Percentiles rank a stretch among this genome's conserved stretches.
Evolutionary conservation across 2,329 filamentous ascomycete genomes (phyloP).

Genomic region (Botrytis aclada): DNA sequence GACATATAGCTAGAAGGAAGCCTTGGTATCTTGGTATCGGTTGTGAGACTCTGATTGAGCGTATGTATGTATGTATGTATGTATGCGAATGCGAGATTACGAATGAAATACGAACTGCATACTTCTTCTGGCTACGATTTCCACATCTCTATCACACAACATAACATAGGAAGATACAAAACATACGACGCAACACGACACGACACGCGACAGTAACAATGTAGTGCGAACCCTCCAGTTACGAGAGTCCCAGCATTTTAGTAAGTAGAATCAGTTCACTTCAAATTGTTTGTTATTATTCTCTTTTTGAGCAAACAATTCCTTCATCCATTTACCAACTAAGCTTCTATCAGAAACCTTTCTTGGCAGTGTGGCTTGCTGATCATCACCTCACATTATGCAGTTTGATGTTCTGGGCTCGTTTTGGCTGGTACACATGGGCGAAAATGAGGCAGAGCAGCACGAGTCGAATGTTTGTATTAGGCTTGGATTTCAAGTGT

Average conservation of each 20-base stretch:
- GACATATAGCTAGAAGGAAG: not conserved
- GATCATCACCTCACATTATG: constrained; percentile 1
- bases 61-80: not conserved
- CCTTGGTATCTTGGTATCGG: not conserved
- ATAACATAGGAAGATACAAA: not conserved
- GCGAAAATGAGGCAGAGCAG: not conserved
- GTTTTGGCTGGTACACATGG: not conserved
- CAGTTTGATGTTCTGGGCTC: not conserved
- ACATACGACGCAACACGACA: not conserved
- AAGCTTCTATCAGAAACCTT: not conserved
- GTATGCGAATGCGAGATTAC: not conserved
- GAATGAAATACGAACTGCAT: not conserved
- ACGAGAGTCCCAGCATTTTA: not conserved
- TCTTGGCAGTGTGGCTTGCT: not conserved
- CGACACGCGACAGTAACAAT: not conserved
- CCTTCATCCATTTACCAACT: not conserved
- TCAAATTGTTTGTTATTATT: not conserved
- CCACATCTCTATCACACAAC: not conserved
- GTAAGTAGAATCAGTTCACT: not conserved
- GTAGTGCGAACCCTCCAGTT: not conserved
- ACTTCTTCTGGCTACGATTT: not conserved
- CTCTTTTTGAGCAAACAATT: not conserved
- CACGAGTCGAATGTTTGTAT: not conserved
- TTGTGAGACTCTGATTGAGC: not conserved
- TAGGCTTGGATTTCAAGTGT: not conserved